Percentiles rank a stretch among this genome's conserved stretches.
Evolutionary conservation across 768 basidiomycete species (phyloP).

Genomic region (Hydnum rufescens): DNA sequence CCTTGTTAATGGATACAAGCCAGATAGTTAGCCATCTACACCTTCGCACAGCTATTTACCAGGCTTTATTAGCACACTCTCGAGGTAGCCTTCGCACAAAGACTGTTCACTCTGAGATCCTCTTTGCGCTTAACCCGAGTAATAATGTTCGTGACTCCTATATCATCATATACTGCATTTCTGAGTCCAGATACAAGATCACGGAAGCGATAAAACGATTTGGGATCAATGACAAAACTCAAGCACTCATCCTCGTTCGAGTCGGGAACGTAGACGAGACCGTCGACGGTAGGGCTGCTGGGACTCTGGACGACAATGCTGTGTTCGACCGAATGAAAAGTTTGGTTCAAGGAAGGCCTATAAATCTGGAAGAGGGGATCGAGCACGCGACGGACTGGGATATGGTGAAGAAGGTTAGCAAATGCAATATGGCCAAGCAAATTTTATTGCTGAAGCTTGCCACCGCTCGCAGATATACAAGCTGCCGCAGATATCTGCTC

Average conservation of each 20-base stretch:
- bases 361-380: conserved; percentile 27
- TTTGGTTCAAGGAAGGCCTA: conserved; percentile 38
- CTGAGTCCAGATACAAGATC: conserved; percentile 32
- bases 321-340: conserved; percentile 25
- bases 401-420: conserved; percentile 24
- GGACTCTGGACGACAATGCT: background rate
- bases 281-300: background rate
- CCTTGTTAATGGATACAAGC: conserved; percentile 6
- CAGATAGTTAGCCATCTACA: conserved; percentile 71
- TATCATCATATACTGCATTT: background rate
- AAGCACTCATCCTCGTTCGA: conserved; percentile 50
- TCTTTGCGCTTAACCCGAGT: conserved; percentile 73
- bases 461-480: too few species aligned
- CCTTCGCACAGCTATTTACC: conserved; percentile 65
- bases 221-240: conserved; percentile 51
- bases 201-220: conserved; percentile 73
- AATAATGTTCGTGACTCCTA: conserved; percentile 42
- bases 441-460: too few species aligned
- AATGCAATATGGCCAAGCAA: too few species aligned
- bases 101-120: conserved; percentile 77
- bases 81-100: conserved; percentile 51
- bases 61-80: conserved; percentile 51
- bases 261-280: conserved; percentile 19
- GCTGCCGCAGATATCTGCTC: too few species aligned
- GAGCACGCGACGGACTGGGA: conserved; percentile 42